These are phyloP conservation scores for Salix caprea DNA, from an alignment of 345 rosid species.

Conservation along the genomic window DNA sequence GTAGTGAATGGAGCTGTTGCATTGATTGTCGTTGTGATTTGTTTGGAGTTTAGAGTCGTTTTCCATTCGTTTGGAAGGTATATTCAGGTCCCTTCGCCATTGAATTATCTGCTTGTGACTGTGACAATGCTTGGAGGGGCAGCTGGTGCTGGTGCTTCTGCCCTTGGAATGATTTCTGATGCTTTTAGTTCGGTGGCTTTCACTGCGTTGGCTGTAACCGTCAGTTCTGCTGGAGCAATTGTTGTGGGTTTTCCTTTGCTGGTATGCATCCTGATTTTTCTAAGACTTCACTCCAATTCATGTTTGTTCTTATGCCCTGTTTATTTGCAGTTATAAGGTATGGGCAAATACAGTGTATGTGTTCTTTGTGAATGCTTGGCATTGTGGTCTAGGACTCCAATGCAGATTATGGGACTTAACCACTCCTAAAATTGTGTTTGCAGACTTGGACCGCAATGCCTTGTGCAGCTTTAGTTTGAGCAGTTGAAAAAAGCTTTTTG, in stretches of 20 bases:
- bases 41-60: conserved; percentile 92
- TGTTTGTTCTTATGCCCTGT: background rate
- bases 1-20: conserved; percentile 86
- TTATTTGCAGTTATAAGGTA: no score
- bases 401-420: no score
- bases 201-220: conserved; percentile 74
- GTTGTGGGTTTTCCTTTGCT: conserved; percentile 86
- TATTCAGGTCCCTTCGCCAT: conserved; percentile 90
- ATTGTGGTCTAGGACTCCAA: no score
- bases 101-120: conserved; percentile 84
- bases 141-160: conserved; percentile 77
- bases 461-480: no score
- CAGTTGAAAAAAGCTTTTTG: no score
- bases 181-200: conserved; percentile 67
- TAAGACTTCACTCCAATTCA: background rate
- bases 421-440: no score
- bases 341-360: no score
- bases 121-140: conserved; percentile 90
- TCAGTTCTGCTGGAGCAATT: conserved; percentile 87
- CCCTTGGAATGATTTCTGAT: conserved; percentile 85
- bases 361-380: no score
- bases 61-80: conserved; percentile 93
- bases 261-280: conserved; percentile 44
- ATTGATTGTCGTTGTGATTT: conserved; percentile 70
- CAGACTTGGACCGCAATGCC: no score